Evolutionary conservation across 441 rosid species (phyloP), one percentile per base, ranked within the genome.

Genomic region (Populus hybrid): DNA sequence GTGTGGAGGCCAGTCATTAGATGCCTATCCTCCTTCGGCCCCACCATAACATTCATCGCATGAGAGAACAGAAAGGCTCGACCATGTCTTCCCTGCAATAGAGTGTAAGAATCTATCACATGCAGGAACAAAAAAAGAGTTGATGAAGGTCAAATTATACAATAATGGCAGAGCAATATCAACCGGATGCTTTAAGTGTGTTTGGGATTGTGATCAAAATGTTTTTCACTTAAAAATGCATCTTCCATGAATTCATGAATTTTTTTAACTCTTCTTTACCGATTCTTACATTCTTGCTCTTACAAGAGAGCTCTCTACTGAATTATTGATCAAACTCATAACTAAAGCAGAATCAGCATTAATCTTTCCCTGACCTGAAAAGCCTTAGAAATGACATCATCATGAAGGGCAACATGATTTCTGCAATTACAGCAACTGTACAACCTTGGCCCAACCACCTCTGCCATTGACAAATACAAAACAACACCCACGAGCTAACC

Each of bases 361-460:
- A 65, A 69, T 72, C 53, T 24, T 77, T 76, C 64, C 18, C 56
- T 45, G 56, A 91, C 94, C 93, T 88, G 95, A 82, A 91, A 89
- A 31, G 89, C 83, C 81, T 91, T 91, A 31, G 92, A 87, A 74
- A 91, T 91, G 75, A 89, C 87, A 83, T 91, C 93, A 73, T 91
- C 91, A 28, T 91, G 95, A 83, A 88, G 85, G 40, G 93, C 91
- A 75, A 91, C 91, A 72, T 82, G 81, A 86, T 88, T 89, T 59
- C 93, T 84, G 86, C 95, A 91, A 85, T 91, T 85, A 74, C 89
- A 90, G 87, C 93, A 91, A 80, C 91, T 82, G 79, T 91, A 91
- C 88, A 91, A 72, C 82, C 92, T 86, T 64, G 89, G 91, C 36
- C 91, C 93, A 77, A 86, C 78, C 74, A 86, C 29, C 69, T 86